These are phyloP conservation scores for Coleophoma crateriformis DNA, from an alignment of 2,329 filamentous ascomycete species.

Conservation along the genomic window DNA sequence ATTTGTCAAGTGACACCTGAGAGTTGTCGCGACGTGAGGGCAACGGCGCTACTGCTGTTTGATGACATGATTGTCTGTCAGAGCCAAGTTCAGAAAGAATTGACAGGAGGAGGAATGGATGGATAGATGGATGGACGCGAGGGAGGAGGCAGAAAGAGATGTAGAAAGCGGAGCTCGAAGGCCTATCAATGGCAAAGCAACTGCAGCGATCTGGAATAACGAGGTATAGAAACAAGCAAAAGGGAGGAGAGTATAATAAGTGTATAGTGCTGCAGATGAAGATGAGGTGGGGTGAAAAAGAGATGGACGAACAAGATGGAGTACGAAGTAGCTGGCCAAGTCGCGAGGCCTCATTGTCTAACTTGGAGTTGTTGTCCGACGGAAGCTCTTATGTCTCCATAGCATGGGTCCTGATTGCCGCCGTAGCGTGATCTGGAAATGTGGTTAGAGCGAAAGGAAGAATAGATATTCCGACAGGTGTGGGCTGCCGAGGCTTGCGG, in stretches of 20 bases:
- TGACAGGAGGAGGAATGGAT: constrained; percentile 6
- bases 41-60: constrained; percentile 26
- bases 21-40: constrained; percentile 17
- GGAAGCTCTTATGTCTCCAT: no score
- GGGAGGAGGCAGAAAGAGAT: constrained; percentile 12
- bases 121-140: background rate
- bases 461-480: no score
- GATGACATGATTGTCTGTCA: constrained; percentile 30
- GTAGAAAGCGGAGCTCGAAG: constrained; percentile 13
- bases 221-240: constrained; percentile 3
- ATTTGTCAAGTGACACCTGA: constrained; percentile 25
- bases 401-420: no score
- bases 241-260: constrained; percentile 10
- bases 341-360: no score
- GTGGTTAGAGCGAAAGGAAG: no score
- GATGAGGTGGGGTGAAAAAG: constrained; percentile 16
- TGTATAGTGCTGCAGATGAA: constrained; percentile 7
- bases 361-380: no score
- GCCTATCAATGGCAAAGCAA: constrained; percentile 15
- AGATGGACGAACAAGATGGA: constrained; percentile 28
- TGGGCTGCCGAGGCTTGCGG: no score
- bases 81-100: constrained; percentile 23
- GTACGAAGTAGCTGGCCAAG: constrained; percentile 4
- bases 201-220: constrained; percentile 6
- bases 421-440: no score